Conservation (phyloP, 495 filamentous ascomycete species). For the Penicillium soppii region DNA sequence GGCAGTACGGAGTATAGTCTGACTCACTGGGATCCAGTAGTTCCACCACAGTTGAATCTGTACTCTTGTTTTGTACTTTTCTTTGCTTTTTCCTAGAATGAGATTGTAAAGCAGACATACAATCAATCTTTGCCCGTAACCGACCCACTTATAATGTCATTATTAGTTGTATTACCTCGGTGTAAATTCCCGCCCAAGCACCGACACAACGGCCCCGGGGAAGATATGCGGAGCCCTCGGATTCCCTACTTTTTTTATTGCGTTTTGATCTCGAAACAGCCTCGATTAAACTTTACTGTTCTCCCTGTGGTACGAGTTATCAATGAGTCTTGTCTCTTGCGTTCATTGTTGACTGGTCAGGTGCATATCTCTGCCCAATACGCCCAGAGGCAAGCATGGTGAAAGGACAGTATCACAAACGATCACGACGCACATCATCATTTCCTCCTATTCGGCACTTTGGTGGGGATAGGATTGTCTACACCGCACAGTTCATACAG, state of each 20-base stretch:
- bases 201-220: slow-evolving; percentile 34
- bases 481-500: slow-evolving; percentile 8
- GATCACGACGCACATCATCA: slow-evolving; percentile 27
- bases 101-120: slow-evolving; percentile 3
- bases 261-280: slow-evolving; percentile 24
- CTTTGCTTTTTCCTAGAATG: background rate
- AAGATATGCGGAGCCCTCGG: slow-evolving; percentile 31
- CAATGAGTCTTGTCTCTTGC: background rate
- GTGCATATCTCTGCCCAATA: slow-evolving; percentile 18
- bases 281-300: slow-evolving; percentile 10
- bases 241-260: too few relatives aligned
- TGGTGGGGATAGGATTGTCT: background rate
- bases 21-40: slow-evolving; percentile 23
- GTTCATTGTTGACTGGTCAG: slow-evolving; percentile 13
- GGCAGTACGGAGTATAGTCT: slow-evolving; percentile 25
- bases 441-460: slow-evolving; percentile 22
- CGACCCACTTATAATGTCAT: slow-evolving; percentile 20
- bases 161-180: slow-evolving; percentile 13
- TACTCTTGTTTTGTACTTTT: slow-evolving; percentile 2
- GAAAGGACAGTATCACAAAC: slow-evolving; percentile 22
- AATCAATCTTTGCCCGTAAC: slow-evolving; percentile 12
- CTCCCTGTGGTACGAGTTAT: slow-evolving; percentile 1
- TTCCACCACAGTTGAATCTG: slow-evolving; percentile 24
- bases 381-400: background rate
- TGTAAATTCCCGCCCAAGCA: slow-evolving; percentile 14